Evolutionary conservation across 345 rosid species (phyloP), one percentile per base, ranked within the genome.

Genomic region (Gossypium thurberi): DNA sequence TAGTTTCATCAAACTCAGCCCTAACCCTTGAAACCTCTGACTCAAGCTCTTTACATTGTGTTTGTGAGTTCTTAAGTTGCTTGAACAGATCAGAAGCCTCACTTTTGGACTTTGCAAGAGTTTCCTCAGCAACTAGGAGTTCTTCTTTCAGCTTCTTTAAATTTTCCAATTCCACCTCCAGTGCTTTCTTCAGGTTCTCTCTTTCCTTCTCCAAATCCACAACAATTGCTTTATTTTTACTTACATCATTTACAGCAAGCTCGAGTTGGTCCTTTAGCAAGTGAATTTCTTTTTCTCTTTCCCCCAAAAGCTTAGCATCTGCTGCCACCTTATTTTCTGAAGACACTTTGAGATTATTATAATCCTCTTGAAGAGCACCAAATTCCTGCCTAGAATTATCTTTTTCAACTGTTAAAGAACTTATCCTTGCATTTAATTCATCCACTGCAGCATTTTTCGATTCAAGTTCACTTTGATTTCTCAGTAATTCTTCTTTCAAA

Each of bases 51-150:
- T 78, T 58, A 76, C 84, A 79, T 65, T 69, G 77, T 55, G 68
- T 70, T 80, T 51, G 80, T 4, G 94, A 86, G 61, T 87, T 80
- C 78, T 83, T 72, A 25, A 92, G 91, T 67, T 79, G 84, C 63
- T 78, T 79, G 50, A 60, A 86, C 74, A 92, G 83, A 78, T 79
- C 87, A 75, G 87, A 86, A 71, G 82, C 87, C 76, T 84, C 88
- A 48, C 72, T 84, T 78, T 74, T 82, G 14, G 82, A 84, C 82
- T 83, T 85, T 56, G 61, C 79, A 56, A 89, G 87, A 71, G 82
- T 72, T 78, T 87, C 87, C 80, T 74, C 78, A 60, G 82, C 76
- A 43, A 68, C 75, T 72, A 77, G 77, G 58, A 86, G 86, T 80
- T 95, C 97, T 66, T 86, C 81, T 74, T 81, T 85, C 79, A 91